These are phyloP conservation scores for Candida corydali DNA, from an alignment of 805 yeast genomes.

Conservation along the genomic window DNA sequence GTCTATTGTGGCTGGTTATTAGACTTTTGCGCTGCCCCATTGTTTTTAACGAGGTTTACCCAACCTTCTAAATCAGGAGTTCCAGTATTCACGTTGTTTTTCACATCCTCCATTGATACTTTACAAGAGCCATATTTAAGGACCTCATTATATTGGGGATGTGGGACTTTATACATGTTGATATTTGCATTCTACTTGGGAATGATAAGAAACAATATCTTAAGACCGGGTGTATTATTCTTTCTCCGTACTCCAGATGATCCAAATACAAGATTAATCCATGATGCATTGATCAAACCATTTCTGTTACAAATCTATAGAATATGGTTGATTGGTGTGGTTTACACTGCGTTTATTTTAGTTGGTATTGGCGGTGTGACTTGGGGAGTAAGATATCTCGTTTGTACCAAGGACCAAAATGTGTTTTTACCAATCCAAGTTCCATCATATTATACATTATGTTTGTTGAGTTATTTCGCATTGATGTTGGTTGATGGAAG, in stretches of 20 bases:
- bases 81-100: constrained; percentile 15
- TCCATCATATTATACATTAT: constrained; percentile 7
- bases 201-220: constrained; percentile 65
- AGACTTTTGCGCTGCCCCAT: constrained; percentile 64
- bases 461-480: not conserved
- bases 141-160: constrained; percentile 47
- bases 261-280: constrained; percentile 79
- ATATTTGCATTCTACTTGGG: constrained; percentile 82
- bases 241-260: constrained; percentile 94
- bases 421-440: constrained; percentile 25
- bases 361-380: constrained; percentile 71
- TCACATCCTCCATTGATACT: constrained; percentile 17
- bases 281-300: constrained; percentile 81
- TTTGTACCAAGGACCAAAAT: constrained; percentile 15
- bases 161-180: constrained; percentile 86
- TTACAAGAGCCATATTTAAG: constrained; percentile 19
- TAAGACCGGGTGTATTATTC: constrained; percentile 85
- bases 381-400: constrained; percentile 37
- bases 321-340: constrained; percentile 65
- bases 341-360: constrained; percentile 68
- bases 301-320: constrained; percentile 68
- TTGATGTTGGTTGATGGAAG: constrained; percentile 5
- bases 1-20: constrained; percentile 77
- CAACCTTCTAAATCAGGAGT: constrained; percentile 6
- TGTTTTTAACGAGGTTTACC: constrained; percentile 27